phyloP scores from a whole-genome alignment of 257 asterid genomes.

The Ilex aquifolium region DNA sequence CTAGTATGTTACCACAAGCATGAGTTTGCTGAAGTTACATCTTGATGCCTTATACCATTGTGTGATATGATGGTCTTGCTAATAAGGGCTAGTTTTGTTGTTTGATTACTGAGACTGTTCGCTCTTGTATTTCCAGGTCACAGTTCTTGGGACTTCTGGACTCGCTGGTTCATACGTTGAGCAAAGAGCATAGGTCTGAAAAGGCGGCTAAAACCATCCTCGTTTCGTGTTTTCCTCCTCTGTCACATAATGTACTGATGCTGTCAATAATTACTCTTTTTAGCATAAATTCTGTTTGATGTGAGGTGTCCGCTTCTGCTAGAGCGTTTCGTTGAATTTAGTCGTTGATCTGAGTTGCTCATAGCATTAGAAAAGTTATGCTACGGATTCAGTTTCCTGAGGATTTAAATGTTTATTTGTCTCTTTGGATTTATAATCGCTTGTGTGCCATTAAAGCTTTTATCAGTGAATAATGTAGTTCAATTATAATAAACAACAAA shows the following conservation, averaged over 20 bases:
- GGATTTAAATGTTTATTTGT: no score
- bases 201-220: constrained; percentile 6
- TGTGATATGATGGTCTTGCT: background rate
- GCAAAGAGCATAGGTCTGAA: constrained; percentile 60
- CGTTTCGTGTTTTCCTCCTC: background rate
- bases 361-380: no score
- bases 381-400: no score
- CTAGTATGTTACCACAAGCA: no score
- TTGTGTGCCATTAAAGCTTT: no score
- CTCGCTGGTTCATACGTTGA: constrained; percentile 94
- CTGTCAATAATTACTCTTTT: constrained; percentile 5
- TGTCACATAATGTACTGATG: constrained; percentile 5
- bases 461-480: no score
- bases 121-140: constrained; percentile 47
- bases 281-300: constrained; percentile 10
- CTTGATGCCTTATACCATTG: background rate
- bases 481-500: no score
- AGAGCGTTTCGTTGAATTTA: constrained; percentile 17
- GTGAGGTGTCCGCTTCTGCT: constrained; percentile 15
- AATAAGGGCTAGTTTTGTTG: background rate
- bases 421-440: no score
- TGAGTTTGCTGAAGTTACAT: no score
- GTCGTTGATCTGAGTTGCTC: constrained; percentile 4
- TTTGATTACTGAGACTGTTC: background rate
- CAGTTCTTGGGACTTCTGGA: constrained; percentile 96